phyloP scores from a whole-genome alignment of 2,329 filamentous ascomycete species.

The Fusarium sp. region DNA sequence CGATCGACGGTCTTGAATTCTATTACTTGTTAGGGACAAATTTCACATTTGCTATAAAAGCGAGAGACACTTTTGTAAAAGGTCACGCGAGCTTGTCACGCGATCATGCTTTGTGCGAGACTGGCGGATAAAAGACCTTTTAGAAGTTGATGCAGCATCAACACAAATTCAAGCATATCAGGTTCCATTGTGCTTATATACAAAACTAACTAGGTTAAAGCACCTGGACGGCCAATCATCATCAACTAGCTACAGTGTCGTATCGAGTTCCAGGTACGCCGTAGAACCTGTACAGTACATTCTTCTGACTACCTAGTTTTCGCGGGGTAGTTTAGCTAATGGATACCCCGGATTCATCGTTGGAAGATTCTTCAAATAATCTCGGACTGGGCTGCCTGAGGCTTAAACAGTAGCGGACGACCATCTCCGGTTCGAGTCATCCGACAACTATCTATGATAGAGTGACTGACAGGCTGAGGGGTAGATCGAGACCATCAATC shows the following conservation, averaged over 20 bases:
- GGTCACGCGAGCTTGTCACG: slow-evolving; percentile 29
- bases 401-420: neutral
- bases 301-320: slow-evolving; percentile 4
- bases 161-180: neutral
- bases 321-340: slow-evolving; percentile 22
- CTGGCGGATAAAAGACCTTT: no score
- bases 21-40: neutral
- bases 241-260: neutral
- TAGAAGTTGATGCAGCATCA: no score
- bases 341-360: slow-evolving; percentile 7
- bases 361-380: neutral
- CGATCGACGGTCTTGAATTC: slow-evolving; percentile 1
- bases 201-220: neutral
- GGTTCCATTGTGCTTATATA: no score
- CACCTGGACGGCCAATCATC: slow-evolving; percentile 13
- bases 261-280: neutral
- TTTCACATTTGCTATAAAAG: slow-evolving; percentile 7
- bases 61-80: neutral
- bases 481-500: slow-evolving; percentile 13
- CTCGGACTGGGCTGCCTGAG: slow-evolving; percentile 10
- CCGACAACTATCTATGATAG: slow-evolving; percentile 8
- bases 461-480: slow-evolving; percentile 11
- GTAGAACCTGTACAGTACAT: neutral
- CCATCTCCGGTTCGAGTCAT: slow-evolving; percentile 27
- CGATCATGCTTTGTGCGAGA: neutral